Percentiles rank a stretch among this genome's conserved stretches.
Conservation (phyloP, 768 basidiomycete species). For the Rossbeevera mucosa region DNA sequence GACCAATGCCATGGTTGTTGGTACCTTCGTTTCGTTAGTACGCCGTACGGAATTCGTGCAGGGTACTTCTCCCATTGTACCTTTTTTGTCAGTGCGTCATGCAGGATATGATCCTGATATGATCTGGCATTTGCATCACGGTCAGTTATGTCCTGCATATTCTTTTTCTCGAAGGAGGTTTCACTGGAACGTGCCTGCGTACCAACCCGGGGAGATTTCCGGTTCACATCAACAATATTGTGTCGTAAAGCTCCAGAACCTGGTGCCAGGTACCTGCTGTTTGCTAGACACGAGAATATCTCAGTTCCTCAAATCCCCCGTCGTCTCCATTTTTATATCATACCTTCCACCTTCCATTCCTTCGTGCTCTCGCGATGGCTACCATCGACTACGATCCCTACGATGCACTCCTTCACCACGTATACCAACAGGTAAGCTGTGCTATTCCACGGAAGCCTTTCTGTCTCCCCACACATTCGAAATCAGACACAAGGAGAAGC, state of each 20-base stretch:
- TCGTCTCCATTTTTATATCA: constrained; percentile 13
- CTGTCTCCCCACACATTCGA: constrained; percentile 9
- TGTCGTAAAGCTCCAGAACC: background rate
- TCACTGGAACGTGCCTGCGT: background rate
- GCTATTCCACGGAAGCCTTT: background rate
- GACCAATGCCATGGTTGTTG: background rate
- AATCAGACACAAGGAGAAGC: constrained; percentile 72
- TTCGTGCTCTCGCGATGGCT: constrained; percentile 4
- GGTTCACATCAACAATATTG: background rate
- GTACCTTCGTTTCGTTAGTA: background rate
- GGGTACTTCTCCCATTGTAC: constrained; percentile 1
- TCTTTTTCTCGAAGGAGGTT: background rate
- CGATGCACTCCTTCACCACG: constrained; percentile 74
- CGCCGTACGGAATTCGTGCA: background rate
- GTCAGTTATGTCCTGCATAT: background rate
- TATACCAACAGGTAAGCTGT: constrained; percentile 64
- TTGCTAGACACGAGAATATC: background rate
- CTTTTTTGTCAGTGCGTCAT: constrained; percentile 8
- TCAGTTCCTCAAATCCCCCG: background rate
- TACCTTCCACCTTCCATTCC: background rate
- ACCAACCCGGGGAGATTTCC: constrained; percentile 2
- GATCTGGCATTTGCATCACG: constrained; percentile 4
- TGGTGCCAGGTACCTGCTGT: background rate
- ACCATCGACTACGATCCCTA: constrained; percentile 75
- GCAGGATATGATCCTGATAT: background rate